Evolutionary conservation across 2,329 filamentous ascomycete genomes (phyloP).

Genomic region (Uncinocarpus reesii): DNA sequence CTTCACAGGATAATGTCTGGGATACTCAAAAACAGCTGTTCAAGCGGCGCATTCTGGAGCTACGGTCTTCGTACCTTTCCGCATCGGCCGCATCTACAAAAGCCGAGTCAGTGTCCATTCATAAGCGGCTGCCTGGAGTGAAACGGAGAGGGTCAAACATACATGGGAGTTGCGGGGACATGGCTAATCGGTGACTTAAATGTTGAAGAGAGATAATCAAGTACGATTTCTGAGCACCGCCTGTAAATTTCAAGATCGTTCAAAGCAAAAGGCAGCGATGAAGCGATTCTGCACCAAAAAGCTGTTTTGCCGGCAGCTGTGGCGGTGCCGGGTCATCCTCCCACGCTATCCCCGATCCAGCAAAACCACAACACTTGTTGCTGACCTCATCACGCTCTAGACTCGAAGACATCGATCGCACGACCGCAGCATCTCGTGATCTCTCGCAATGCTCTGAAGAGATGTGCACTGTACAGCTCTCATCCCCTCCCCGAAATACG

Average conservation of each 20-base stretch:
- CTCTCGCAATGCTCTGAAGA: too few relatives aligned
- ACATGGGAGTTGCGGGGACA: constrained; percentile 44
- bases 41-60: neutral
- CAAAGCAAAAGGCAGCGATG: neutral
- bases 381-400: constrained; percentile 13
- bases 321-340: constrained; percentile 19
- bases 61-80: constrained; percentile 58
- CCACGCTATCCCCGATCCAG: constrained; percentile 9
- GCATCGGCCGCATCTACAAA: constrained; percentile 84
- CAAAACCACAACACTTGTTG: constrained; percentile 18
- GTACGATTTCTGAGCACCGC: neutral
- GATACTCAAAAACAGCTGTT: neutral
- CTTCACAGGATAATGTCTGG: neutral
- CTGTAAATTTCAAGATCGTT: constrained; percentile 4
- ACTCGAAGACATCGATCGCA: neutral
- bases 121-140: neutral
- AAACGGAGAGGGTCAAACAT: constrained; percentile 21
- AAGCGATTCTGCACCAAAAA: too few relatives aligned
- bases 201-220: neutral
- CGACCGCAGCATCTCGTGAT: too few relatives aligned
- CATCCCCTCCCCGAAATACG: neutral
- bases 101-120: constrained; percentile 15
- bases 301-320: constrained; percentile 3
- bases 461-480: constrained; percentile 54
- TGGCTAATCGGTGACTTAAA: constrained; percentile 16